Percentiles rank a stretch among this genome's conserved stretches.
phyloP scores from a whole-genome alignment of 1,284 basidiomycete genomes.

The Microbotryum silenes-acaulis region DNA sequence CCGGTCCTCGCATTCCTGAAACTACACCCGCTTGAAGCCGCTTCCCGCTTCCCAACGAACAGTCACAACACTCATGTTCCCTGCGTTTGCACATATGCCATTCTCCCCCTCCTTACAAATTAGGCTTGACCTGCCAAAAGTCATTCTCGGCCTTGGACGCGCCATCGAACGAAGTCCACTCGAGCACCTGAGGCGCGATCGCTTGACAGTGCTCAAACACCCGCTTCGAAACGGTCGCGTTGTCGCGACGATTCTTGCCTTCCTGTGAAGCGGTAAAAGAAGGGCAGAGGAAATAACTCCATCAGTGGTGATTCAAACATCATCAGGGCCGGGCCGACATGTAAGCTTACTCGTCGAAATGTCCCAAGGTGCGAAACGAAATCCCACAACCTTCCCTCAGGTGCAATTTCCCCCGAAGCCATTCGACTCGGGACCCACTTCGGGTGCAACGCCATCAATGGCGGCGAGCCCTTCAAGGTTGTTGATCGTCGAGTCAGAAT shows the following conservation, averaged over 20 bases:
- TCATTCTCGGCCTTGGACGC: slow-evolving; percentile 12
- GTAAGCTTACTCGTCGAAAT: slow-evolving; percentile 36
- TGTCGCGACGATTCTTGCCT: slow-evolving; percentile 4
- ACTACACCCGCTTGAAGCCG: no score
- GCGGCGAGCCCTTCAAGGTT: slow-evolving; percentile 20
- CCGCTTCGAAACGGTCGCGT: slow-evolving; percentile 18
- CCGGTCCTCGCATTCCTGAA: no score
- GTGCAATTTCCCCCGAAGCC: slow-evolving; percentile 15
- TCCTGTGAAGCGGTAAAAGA: background rate
- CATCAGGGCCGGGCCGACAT: slow-evolving; percentile 6
- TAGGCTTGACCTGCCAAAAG: slow-evolving; percentile 24
- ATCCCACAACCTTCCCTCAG: slow-evolving; percentile 34
- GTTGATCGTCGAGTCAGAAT: slow-evolving; percentile 16
- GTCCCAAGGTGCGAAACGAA: slow-evolving; percentile 37
- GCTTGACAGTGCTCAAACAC: slow-evolving; percentile 29
- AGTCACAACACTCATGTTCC: no score
- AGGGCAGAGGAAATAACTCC: background rate
- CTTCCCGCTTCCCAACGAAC: no score
- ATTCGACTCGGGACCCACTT: slow-evolving; percentile 34
- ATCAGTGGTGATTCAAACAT: slow-evolving; percentile 16
- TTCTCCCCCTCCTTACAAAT: no score
- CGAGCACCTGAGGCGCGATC: slow-evolving; percentile 25
- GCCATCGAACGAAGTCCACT: slow-evolving; percentile 14
- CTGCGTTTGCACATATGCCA: no score
- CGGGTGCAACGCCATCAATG: slow-evolving; percentile 39